Conservation (phyloP, 1,284 basidiomycete genomes). For the Somion occarium region DNA sequence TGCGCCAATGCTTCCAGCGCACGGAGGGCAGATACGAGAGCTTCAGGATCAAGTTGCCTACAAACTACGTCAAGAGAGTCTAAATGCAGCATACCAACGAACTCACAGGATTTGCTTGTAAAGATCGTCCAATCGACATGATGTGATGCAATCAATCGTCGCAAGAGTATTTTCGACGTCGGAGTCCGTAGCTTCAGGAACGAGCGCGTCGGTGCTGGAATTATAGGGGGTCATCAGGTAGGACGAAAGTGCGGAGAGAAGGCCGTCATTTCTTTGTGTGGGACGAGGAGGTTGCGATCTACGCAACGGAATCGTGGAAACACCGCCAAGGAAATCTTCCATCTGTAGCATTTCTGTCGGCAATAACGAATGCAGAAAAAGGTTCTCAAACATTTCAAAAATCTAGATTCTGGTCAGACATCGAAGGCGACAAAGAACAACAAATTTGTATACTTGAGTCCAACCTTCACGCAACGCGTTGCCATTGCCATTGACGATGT, state of each 20-base stretch:
- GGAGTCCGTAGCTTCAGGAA: conserved; percentile 81
- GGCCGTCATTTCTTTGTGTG: conserved; percentile 74
- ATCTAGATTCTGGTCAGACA: conserved; percentile 53
- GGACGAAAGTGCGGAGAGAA: conserved; percentile 92
- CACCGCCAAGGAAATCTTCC: conserved; percentile 93
- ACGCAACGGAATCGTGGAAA: conserved; percentile 84
- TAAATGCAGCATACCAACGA: not conserved
- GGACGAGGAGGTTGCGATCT: conserved; percentile 66
- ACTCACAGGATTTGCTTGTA: conserved; percentile 88
- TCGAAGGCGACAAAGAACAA: not conserved
- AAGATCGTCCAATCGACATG: conserved; percentile 91
- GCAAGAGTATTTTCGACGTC: conserved; percentile 94
- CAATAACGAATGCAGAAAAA: conserved; percentile 91
- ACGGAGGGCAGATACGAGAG: conserved; percentile 78
- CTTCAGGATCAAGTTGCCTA: conserved; percentile 74
- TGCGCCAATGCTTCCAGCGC: conserved; percentile 91
- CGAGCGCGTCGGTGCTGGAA: conserved; percentile 60
- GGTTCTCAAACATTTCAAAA: conserved; percentile 96
- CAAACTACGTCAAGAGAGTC: conserved; percentile 4
- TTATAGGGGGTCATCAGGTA: conserved; percentile 96
- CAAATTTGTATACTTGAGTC: conserved; percentile 62
- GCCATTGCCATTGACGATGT: conserved; percentile 97
- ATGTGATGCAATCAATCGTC: conserved; percentile 92
- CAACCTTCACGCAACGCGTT: conserved; percentile 93
- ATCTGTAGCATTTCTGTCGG: conserved; percentile 89